phyloP scores from a whole-genome alignment of 306 rosid species.

The Dalbergia cultrata region DNA sequence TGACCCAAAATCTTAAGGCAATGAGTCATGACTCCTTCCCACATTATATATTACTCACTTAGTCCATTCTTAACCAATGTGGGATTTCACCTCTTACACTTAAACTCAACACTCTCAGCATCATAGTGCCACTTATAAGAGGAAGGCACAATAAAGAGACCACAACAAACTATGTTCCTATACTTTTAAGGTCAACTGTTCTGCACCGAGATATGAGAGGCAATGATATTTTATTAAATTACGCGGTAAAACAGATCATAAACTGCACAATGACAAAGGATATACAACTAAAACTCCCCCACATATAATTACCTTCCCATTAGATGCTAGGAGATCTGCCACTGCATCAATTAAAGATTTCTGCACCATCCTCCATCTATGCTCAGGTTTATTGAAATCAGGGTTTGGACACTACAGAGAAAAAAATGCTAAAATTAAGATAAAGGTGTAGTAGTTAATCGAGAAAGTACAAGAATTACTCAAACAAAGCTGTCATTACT shows the following conservation, averaged over 20 bases:
- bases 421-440: slow-evolving; percentile 10
- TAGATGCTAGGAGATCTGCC: slow-evolving; percentile 64
- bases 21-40: no score
- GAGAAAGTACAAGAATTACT: slow-evolving; percentile 12
- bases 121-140: background rate
- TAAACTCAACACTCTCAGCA: slow-evolving; percentile 4
- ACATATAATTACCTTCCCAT: slow-evolving; percentile 73
- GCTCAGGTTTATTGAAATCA: slow-evolving; percentile 82
- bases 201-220: slow-evolving; percentile 18
- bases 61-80: no score
- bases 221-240: slow-evolving; percentile 3
- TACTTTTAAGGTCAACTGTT: background rate
- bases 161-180: slow-evolving; percentile 12
- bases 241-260: background rate
- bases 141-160: background rate
- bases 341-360: slow-evolving; percentile 82
- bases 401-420: slow-evolving; percentile 86
- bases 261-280: slow-evolving; percentile 24
- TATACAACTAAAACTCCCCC: slow-evolving; percentile 24
- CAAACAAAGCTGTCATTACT: slow-evolving; percentile 18
- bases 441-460: slow-evolving; percentile 8
- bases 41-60: no score
- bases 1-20: no score
- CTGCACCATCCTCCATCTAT: slow-evolving; percentile 96
- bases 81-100: no score